A percentile compares a stretch with the other conserved stretches of the same genome.
Evolutionary conservation across 345 rosid genomes (phyloP).

Genomic region (Citrus mangshanensis): DNA sequence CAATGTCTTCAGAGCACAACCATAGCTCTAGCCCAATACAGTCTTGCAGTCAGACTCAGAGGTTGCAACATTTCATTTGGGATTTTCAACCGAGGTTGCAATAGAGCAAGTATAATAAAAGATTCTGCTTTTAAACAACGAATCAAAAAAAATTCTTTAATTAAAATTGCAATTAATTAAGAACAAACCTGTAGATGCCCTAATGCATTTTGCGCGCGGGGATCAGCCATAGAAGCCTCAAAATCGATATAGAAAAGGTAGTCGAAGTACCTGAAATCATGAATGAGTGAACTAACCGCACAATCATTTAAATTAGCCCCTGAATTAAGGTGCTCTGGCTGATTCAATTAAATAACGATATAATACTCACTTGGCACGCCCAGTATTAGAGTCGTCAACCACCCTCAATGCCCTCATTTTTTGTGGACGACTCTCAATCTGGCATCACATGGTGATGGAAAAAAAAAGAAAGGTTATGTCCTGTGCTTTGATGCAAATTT

Average conservation of each 20-base stretch:
- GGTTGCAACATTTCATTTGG: neutral
- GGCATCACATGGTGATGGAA: neutral
- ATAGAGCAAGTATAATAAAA: neutral
- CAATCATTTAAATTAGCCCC: neutral
- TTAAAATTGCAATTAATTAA: neutral
- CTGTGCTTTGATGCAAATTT: neutral
- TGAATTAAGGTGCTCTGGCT: neutral
- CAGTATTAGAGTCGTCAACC: constrained; percentile 50
- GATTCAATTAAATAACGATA: neutral
- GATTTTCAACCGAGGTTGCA: neutral
- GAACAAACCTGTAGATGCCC: constrained; percentile 44
- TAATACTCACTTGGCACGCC: constrained; percentile 45
- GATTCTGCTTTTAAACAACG: neutral
- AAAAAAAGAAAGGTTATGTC: neutral
- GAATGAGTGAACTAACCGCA: constrained; percentile 1
- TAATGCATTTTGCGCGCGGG: constrained; percentile 52
- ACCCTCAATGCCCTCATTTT: constrained; percentile 45
- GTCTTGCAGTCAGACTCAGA: neutral
- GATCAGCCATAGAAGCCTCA: constrained; percentile 62
- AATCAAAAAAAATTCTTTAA: neutral
- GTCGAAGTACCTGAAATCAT: constrained; percentile 42
- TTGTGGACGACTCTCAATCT: constrained; percentile 59
- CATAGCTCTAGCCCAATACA: neutral
- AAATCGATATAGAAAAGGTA: constrained; percentile 52
- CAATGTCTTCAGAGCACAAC: neutral